phyloP scores from a whole-genome alignment of 805 yeast genomes.

The Candida methanosorbosa region DNA sequence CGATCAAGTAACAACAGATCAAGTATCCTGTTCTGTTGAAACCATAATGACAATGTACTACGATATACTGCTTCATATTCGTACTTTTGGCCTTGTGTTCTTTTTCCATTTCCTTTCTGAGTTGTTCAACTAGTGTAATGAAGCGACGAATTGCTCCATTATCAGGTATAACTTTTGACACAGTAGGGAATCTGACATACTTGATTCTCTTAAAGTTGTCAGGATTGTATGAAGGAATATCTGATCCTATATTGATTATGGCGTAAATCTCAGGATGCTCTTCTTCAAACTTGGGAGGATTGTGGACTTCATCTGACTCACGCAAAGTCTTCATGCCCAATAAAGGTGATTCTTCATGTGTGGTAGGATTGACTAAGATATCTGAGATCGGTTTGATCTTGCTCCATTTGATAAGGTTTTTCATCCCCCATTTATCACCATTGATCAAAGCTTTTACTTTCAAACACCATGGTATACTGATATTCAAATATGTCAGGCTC shows the following conservation, averaged over 20 bases:
- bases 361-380: slow-evolving; percentile 25
- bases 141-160: slow-evolving; percentile 48
- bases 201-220: slow-evolving; percentile 39
- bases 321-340: slow-evolving; percentile 71
- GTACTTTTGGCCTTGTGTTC: no score
- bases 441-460: slow-evolving; percentile 51
- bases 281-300: slow-evolving; percentile 46
- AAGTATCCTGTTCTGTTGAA: slow-evolving; percentile 73
- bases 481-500: slow-evolving; percentile 37
- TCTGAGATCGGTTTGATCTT: slow-evolving; percentile 41
- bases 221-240: slow-evolving; percentile 66
- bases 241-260: slow-evolving; percentile 62
- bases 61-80: slow-evolving; percentile 26
- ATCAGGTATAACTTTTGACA: slow-evolving; percentile 70
- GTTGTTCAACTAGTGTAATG: slow-evolving; percentile 41
- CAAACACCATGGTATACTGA: slow-evolving; percentile 67
- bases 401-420: slow-evolving; percentile 69
- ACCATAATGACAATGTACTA: slow-evolving; percentile 77
- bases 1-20: slow-evolving; percentile 61
- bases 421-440: slow-evolving; percentile 73
- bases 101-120: slow-evolving; percentile 16
- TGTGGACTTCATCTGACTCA: slow-evolving; percentile 52
- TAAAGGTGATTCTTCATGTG: slow-evolving; percentile 33
- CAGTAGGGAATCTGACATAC: slow-evolving; percentile 69
- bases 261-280: slow-evolving; percentile 44